phyloP scores from a whole-genome alignment of 2,329 filamentous ascomycete genomes.

The Aureobasidium sp. region DNA sequence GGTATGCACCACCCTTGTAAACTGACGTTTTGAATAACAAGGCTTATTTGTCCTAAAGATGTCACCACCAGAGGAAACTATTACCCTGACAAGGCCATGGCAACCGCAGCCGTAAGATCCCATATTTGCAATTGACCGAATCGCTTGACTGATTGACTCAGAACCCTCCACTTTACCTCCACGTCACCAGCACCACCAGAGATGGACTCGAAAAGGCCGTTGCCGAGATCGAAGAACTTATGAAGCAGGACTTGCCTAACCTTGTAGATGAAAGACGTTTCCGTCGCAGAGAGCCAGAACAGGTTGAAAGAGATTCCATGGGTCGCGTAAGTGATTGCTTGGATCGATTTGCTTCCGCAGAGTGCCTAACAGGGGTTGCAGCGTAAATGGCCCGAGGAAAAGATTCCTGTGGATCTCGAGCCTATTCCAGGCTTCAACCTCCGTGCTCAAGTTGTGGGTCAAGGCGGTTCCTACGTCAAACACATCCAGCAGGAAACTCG shows the following conservation, averaged over 20 bases:
- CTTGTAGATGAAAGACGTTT: slow-evolving; percentile 92
- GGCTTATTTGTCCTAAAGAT: slow-evolving; percentile 71
- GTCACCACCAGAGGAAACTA: slow-evolving; percentile 96
- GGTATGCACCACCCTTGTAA: slow-evolving; percentile 68
- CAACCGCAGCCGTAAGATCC: slow-evolving; percentile 73
- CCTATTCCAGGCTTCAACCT: slow-evolving; percentile 92
- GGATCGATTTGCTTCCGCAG: background rate
- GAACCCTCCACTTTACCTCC: slow-evolving; percentile 91
- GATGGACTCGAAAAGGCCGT: slow-evolving; percentile 86
- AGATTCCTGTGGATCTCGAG: slow-evolving; percentile 84
- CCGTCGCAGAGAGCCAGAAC: slow-evolving; percentile 71
- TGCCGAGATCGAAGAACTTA: slow-evolving; percentile 82
- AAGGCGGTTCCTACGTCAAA: slow-evolving; percentile 92
- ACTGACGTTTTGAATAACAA: slow-evolving; percentile 41
- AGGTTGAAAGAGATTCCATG: slow-evolving; percentile 81
- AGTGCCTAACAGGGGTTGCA: slow-evolving; percentile 34
- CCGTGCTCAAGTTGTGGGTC: slow-evolving; percentile 89
- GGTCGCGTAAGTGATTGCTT: slow-evolving; percentile 59
- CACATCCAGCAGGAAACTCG: slow-evolving; percentile 94
- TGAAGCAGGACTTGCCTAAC: slow-evolving; percentile 92
- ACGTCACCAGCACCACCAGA: slow-evolving; percentile 88
- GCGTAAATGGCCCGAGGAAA: slow-evolving; percentile 99
- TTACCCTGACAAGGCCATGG: slow-evolving; percentile 96
- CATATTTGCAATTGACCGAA: background rate
- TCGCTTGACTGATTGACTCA: slow-evolving; percentile 32